Base-by-base conservation (phyloP, 2,329 filamentous ascomycete genomes). In the Hymenoscyphus fraxineus region DNA sequence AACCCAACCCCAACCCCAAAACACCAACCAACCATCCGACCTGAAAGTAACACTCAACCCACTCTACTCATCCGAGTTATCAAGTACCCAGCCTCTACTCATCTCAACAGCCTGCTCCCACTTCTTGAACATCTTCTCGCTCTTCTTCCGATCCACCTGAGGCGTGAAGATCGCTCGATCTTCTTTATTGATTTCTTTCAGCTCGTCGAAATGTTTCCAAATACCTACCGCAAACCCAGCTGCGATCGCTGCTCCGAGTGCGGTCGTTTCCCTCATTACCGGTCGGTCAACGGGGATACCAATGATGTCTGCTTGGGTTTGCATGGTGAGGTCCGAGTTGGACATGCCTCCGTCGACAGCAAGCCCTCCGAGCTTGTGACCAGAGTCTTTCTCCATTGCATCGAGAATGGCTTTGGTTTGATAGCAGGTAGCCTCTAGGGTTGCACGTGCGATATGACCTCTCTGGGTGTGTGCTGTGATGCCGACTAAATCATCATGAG, bases 251-350 rank as follows among this genome's bases (percentile, higher is more conserved):
- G 91, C 90, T 39, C 91, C 91, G 3, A 94, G 82, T 0, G 91
- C 89, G 3, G 91, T 95, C 2, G 91, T 93, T 78, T 95, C 91
- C 67, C 90, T 86, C 91, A 95, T 94, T 62, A 85, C 83, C 3
- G 91, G 91, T 47, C 91, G 85, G 75, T 90, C 85, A 67, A 94
- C 88, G 55, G 90, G 88, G 69, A 94, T 93, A 61, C 88, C 87
- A 71, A 92, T 91, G 57, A 94, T 84, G 77, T 94, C 88, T 68
- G 91, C 85, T 82, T 95, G 91, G 6, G 89, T 91, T 84, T 85
- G 88, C 88, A 91, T 91, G 77, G 85, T 88, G 60, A 91, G 80
- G 70, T 88, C 84, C 7, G 86, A 89, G 72, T 89, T 90, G 68
- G 83, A 86, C 88, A 91, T 89, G 65, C 88, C 88, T 63, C 88